Percentiles rank a stretch among this genome's conserved stretches.
Evolutionary conservation across 2,329 filamentous ascomycete species (phyloP).

Genomic region (Falciphora oryzae): DNA sequence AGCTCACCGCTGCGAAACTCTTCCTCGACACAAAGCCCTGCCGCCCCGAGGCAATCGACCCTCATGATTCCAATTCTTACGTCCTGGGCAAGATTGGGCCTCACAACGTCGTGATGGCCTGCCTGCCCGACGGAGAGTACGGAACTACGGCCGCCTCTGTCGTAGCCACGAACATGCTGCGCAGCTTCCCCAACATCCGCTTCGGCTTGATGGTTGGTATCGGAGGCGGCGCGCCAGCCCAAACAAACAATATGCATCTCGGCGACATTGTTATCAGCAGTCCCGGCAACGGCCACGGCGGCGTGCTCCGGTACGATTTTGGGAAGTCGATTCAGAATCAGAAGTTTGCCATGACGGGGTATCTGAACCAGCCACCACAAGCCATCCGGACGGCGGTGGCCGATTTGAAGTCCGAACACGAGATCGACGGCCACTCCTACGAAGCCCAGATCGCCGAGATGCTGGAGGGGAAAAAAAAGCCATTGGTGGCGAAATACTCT

Average conservation of each 20-base stretch:
- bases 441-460: slow-evolving; percentile 9
- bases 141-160: slow-evolving; percentile 21
- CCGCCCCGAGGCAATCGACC: neutral
- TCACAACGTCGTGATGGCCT: slow-evolving; percentile 31
- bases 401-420: neutral
- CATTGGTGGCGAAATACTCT: neutral
- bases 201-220: slow-evolving; percentile 29
- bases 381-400: slow-evolving; percentile 5
- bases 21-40: neutral
- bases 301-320: slow-evolving; percentile 19
- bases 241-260: slow-evolving; percentile 28
- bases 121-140: slow-evolving; percentile 21
- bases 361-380: slow-evolving; percentile 7
- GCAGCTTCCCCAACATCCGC: slow-evolving; percentile 24
- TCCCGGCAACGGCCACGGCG: slow-evolving; percentile 15
- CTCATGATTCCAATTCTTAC: slow-evolving; percentile 27
- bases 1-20: neutral
- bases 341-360: slow-evolving; percentile 11
- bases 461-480: neutral
- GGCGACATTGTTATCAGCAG: slow-evolving; percentile 26
- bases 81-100: slow-evolving; percentile 23
- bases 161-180: slow-evolving; percentile 24
- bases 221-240: slow-evolving; percentile 29
- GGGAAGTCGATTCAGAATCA: slow-evolving; percentile 9
- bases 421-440: slow-evolving; percentile 17